phyloP scores from a whole-genome alignment of 441 rosid species.

The Bruguiera hainesii region DNA sequence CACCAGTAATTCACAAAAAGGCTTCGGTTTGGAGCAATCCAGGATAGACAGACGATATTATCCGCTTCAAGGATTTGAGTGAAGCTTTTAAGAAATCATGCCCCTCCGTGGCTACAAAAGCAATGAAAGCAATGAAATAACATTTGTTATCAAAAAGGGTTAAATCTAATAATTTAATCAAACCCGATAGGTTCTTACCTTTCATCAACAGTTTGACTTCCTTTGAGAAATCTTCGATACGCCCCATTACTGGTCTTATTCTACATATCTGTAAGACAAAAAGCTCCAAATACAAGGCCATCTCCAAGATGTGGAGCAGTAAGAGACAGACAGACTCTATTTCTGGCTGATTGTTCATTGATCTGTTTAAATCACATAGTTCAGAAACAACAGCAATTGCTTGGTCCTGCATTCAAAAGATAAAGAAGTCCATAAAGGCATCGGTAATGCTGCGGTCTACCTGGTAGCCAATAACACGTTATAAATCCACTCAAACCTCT shows the following conservation, averaged over 20 bases:
- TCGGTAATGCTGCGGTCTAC: background rate
- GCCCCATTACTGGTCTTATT: conserved; percentile 75
- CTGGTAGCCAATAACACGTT: no score
- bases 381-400: conserved; percentile 56
- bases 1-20: conserved; percentile 13
- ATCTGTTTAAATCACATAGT: conserved; percentile 47
- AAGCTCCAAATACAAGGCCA: conserved; percentile 81
- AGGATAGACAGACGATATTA: background rate
- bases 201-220: conserved; percentile 52
- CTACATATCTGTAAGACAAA: conserved; percentile 76
- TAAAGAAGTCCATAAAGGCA: background rate
- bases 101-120: conserved; percentile 1
- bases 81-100: conserved; percentile 40
- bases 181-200: conserved; percentile 37
- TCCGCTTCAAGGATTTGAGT: background rate
- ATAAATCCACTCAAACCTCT: background rate
- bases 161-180: background rate
- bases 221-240: conserved; percentile 79
- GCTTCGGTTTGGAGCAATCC: conserved; percentile 3
- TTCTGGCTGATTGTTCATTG: conserved; percentile 44
- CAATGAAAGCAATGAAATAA: background rate
- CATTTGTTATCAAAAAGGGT: background rate
- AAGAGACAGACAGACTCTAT: conserved; percentile 48
- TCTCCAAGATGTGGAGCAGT: conserved; percentile 68
- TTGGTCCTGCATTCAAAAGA: conserved; percentile 61